phyloP scores from a whole-genome alignment of 2,329 filamentous ascomycete genomes.

The Botrytis cinerea region DNA sequence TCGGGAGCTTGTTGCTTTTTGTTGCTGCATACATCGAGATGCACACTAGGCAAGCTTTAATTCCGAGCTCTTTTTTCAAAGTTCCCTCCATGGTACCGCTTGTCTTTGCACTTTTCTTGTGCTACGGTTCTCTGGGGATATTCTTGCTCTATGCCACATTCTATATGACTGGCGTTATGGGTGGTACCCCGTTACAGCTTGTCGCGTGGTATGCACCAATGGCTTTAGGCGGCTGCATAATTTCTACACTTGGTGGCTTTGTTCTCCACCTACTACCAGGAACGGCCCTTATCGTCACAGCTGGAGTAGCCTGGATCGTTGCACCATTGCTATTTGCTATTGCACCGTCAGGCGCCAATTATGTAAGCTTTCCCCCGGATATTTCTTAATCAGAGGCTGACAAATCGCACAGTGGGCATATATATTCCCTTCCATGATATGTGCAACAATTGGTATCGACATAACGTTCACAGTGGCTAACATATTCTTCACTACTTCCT shows the following conservation, averaged over 20 bases:
- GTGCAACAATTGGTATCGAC: conserved; percentile 72
- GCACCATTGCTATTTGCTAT: conserved; percentile 57
- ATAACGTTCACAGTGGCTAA: conserved; percentile 75
- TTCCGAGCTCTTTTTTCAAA: conserved; percentile 69
- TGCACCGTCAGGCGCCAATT: conserved; percentile 45
- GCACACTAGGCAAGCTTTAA: conserved; percentile 64
- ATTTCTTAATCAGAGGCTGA: not conserved
- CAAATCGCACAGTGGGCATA: conserved; percentile 62
- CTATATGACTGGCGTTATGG: conserved; percentile 59
- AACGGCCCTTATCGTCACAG: conserved; percentile 54
- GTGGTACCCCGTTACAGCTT: conserved; percentile 54
- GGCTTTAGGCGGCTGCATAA: conserved; percentile 65
- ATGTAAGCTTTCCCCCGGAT: conserved; percentile 25
- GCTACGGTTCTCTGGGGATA: conserved; percentile 68
- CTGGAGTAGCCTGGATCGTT: conserved; percentile 54
- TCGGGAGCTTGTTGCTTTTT: conserved; percentile 62
- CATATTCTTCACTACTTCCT: conserved; percentile 73
- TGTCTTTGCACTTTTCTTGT: conserved; percentile 60
- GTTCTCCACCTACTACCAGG: conserved; percentile 57
- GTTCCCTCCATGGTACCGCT: conserved; percentile 69
- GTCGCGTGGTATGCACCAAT: conserved; percentile 66
- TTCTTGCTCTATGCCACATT: conserved; percentile 70
- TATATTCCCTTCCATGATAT: conserved; percentile 70
- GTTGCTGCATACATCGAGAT: conserved; percentile 70
- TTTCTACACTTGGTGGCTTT: conserved; percentile 61